Percentiles rank a stretch among this genome's conserved stretches.
phyloP scores from a whole-genome alignment of 2,329 filamentous ascomycete species.

The Penicillium paneum region DNA sequence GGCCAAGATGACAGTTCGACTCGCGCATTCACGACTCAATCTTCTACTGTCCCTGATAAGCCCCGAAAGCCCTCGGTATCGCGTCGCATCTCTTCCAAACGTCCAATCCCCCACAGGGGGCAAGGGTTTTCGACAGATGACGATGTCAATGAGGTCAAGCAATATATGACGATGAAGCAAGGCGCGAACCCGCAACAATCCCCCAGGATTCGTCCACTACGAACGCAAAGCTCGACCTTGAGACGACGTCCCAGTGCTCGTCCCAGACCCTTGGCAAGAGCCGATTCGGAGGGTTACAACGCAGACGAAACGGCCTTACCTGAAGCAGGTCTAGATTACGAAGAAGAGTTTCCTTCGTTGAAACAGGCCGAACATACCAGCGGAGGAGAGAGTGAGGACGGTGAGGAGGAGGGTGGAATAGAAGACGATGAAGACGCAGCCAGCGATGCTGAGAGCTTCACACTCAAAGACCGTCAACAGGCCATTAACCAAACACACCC shows the following conservation, averaged over 20 bases:
- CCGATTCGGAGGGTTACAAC: slow-evolving; percentile 39
- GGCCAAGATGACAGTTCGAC: slow-evolving; percentile 28
- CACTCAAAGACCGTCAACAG: slow-evolving; percentile 90
- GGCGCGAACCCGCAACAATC: slow-evolving; percentile 31
- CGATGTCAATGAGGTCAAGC: slow-evolving; percentile 74
- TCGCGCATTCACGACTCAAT: slow-evolving; percentile 41
- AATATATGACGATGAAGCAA: slow-evolving; percentile 54
- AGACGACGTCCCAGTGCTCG: slow-evolving; percentile 38
- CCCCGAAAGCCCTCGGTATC: slow-evolving; percentile 70
- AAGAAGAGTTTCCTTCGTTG: slow-evolving; percentile 21
- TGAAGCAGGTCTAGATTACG: slow-evolving; percentile 26
- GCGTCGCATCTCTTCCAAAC: slow-evolving; percentile 71
- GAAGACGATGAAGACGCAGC: slow-evolving; percentile 63
- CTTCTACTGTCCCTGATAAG: slow-evolving; percentile 46
- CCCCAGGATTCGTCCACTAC: slow-evolving; percentile 34
- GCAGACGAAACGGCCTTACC: slow-evolving; percentile 38
- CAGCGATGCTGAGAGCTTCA: slow-evolving; percentile 96
- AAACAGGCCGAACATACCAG: slow-evolving; percentile 31
- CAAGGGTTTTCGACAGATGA: slow-evolving; percentile 91
- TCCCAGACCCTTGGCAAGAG: slow-evolving; percentile 32
- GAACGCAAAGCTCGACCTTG: slow-evolving; percentile 40
- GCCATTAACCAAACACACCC: slow-evolving; percentile 99
- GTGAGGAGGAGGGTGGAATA: slow-evolving; percentile 43
- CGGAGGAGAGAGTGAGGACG: slow-evolving; percentile 19
- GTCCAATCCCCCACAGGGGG: slow-evolving; percentile 70